Evolutionary conservation across 306 rosid species (phyloP).

Genomic region (Urtica urens): DNA sequence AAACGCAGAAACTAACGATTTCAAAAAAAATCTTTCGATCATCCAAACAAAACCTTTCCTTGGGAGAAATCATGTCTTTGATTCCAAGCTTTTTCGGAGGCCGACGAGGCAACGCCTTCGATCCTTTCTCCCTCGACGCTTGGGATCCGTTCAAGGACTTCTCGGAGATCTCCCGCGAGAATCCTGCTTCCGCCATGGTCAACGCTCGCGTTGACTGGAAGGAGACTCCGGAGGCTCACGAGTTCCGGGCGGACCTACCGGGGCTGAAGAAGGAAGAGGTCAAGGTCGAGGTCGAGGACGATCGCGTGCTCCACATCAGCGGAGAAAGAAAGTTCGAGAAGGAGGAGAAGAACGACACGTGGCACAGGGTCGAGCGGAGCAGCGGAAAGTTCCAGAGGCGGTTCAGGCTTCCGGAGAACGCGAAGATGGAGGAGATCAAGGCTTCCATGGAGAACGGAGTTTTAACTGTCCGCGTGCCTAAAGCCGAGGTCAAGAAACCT

Average conservation of each 20-base stretch:
- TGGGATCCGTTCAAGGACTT: constrained; percentile 20
- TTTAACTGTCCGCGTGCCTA: constrained; percentile 22
- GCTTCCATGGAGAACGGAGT: constrained; percentile 31
- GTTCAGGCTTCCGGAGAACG: constrained; percentile 27
- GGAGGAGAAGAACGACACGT: constrained; percentile 23
- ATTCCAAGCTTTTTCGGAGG: constrained; percentile 20
- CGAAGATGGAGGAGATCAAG: constrained; percentile 13
- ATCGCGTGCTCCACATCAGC: constrained; percentile 18
- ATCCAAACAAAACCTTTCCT: neutral
- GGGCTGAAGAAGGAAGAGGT: constrained; percentile 25
- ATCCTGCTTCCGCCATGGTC: neutral
- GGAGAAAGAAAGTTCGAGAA: constrained; percentile 26
- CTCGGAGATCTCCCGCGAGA: constrained; percentile 4
- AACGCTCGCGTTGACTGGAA: constrained; percentile 18
- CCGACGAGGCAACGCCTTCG: constrained; percentile 7
- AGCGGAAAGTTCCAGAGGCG: constrained; percentile 23
- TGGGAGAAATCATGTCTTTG: constrained; percentile 13
- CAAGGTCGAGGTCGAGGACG: constrained; percentile 20
- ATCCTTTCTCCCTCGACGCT: constrained; percentile 10
- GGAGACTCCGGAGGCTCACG: constrained; percentile 28
- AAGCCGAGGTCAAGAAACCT: constrained; percentile 10
- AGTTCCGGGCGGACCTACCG: constrained; percentile 20
- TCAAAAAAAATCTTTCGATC: neutral
- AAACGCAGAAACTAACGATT: neutral
- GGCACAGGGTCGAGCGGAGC: constrained; percentile 24